Evolutionary conservation across 805 yeast species (phyloP), one percentile per base, ranked within the genome.

Genomic region (Metschnikowia arizonensis): DNA sequence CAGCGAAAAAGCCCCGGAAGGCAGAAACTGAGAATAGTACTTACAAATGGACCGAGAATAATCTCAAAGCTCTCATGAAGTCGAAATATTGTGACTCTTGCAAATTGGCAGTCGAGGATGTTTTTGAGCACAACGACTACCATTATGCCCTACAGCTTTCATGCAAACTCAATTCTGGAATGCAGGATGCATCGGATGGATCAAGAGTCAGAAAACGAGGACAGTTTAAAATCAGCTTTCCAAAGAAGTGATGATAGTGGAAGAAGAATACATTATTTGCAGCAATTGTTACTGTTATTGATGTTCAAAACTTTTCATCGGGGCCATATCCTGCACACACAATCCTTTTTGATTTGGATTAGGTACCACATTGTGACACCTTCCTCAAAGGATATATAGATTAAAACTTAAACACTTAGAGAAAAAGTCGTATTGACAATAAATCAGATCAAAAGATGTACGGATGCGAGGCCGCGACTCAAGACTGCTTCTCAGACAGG

Each of bases 121-220:
- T 60, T 2, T 55, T 60, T 14, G 85, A 80, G 48, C 85, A 80
- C 55, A 63, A 64, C 34, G 85, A 80, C 56, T 79, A 60, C 49
- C 85, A 80, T 51, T 56, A 68, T 34, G 85, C 85, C 0, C 45
- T 72, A 39, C 74, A 73, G 17, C 60, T 80, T 5, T 76, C 80
- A 1, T 68, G 69, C 44, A 65, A 61, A 34, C 46, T 74, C 25
- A 75, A 76, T 18, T 21, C 28, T 8, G 23, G 31, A 15, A 15
- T 21, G 3, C 19, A 4, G 3, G 19, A 33, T 28, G 15, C 23
- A 9, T 15, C 7, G 11, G 21, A 21, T 2, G 35, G 28, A 17
- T 7, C 19, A 9, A 24, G 4, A 11, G 23, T 21, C 12, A 30
- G 26, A 15, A 39, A 39, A 19, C 23, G 24, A 31, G 25, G 44